These are phyloP conservation scores for Berberis thunbergii DNA, from an alignment of 164 flowering plant genomes.

Conservation along the genomic window DNA sequence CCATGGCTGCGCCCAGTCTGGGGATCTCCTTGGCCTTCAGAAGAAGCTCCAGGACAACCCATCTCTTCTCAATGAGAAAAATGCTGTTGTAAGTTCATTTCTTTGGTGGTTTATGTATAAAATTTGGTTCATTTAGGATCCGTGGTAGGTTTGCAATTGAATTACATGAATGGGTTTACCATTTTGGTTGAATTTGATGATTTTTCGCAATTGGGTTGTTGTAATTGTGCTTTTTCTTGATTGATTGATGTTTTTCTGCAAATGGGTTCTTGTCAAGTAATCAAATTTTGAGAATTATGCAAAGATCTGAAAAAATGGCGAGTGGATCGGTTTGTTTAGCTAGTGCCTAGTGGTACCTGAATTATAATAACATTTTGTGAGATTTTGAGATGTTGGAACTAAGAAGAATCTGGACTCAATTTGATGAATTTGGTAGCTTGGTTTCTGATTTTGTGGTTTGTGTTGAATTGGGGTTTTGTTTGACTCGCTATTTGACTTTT, in stretches of 20 bases:
- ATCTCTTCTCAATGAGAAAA: conserved; percentile 72
- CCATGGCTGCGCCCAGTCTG: conserved; percentile 71
- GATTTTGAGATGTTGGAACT: too few relatives aligned
- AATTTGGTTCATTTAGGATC: neutral
- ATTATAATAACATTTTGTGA: too few relatives aligned
- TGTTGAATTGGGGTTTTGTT: too few relatives aligned
- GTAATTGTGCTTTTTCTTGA: neutral
- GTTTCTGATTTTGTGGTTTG: neutral
- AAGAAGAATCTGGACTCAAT: neutral
- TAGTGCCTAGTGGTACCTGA: too few relatives aligned
- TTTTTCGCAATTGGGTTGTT: conserved; percentile 1
- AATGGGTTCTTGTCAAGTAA: neutral
- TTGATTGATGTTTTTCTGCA: neutral
- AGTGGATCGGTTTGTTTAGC: too few relatives aligned
- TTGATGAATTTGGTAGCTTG: neutral
- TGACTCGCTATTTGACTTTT: too few relatives aligned
- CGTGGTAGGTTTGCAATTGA: neutral
- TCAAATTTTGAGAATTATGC: neutral
- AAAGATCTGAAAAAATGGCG: neutral
- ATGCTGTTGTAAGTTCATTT: conserved; percentile 58
- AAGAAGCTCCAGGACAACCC: conserved; percentile 60
- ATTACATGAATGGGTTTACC: neutral
- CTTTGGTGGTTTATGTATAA: neutral
- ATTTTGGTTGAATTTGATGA: neutral
- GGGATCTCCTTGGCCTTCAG: conserved; percentile 57